Conservation (phyloP, 1,139 yeast species). For the Yamadazyma conglobata region DNA sequence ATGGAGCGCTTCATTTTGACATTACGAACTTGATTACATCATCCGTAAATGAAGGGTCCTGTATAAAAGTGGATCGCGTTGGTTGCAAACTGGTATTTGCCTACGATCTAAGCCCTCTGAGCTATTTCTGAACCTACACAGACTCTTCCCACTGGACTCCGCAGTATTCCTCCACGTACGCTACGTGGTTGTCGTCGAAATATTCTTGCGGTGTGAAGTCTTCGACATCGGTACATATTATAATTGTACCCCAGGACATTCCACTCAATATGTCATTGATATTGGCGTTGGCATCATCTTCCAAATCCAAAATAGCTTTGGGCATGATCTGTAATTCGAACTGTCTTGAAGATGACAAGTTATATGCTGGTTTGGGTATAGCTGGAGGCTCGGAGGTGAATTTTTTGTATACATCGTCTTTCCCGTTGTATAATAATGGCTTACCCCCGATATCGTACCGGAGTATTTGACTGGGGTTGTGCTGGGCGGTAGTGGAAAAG, state of each 20-base stretch:
- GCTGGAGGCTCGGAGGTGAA: conserved; percentile 27
- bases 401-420: conserved; percentile 49
- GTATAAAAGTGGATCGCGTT: no score
- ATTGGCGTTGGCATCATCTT: conserved; percentile 31
- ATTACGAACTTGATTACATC: no score
- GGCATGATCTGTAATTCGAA: conserved; percentile 96
- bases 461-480: conserved; percentile 82
- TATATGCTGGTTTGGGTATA: conserved; percentile 52
- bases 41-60: no score
- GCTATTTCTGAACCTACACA: conserved; percentile 18
- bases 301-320: conserved; percentile 79
- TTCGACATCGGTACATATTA: conserved; percentile 75
- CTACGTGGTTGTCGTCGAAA: conserved; percentile 64
- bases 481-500: conserved; percentile 68
- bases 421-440: conserved; percentile 71
- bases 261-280: conserved; percentile 57
- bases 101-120: no score
- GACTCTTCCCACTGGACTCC: conserved; percentile 94
- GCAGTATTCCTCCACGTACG: conserved; percentile 85
- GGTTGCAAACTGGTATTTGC: no score
- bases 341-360: conserved; percentile 60
- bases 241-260: conserved; percentile 97
- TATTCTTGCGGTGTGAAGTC: conserved; percentile 59
- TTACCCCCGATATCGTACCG: conserved; percentile 75
- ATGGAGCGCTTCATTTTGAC: no score